Evolutionary conservation across 768 basidiomycete genomes (phyloP).

Genomic region (Kwoniella sp.): DNA sequence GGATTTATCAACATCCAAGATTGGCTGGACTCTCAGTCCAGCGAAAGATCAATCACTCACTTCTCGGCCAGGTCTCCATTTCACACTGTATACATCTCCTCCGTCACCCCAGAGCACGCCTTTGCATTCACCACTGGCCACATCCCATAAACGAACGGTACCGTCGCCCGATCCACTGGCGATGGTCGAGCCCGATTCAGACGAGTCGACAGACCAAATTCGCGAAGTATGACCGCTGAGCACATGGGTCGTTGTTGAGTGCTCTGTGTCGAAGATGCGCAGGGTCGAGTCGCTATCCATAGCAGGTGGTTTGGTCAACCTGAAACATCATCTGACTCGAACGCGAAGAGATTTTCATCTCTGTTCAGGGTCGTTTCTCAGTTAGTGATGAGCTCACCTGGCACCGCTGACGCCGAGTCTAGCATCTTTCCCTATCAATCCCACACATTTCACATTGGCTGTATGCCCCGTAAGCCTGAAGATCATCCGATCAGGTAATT

Average conservation of each 20-base stretch:
- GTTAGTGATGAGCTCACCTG: slow-evolving; percentile 24
- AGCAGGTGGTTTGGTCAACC: no score
- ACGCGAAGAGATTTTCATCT: no score
- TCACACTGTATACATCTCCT: slow-evolving; percentile 53
- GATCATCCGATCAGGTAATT: slow-evolving; percentile 34
- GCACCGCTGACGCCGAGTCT: slow-evolving; percentile 46
- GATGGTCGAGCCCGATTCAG: slow-evolving; percentile 14
- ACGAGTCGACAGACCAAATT: slow-evolving; percentile 46
- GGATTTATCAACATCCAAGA: no score
- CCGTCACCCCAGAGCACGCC: slow-evolving; percentile 39
- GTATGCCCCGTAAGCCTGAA: slow-evolving; percentile 34
- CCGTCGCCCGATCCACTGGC: slow-evolving; percentile 51
- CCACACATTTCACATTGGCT: slow-evolving; percentile 51
- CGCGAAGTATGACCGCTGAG: slow-evolving; percentile 48
- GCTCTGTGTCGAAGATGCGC: slow-evolving; percentile 39
- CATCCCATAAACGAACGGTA: slow-evolving; percentile 48
- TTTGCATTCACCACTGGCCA: slow-evolving; percentile 20
- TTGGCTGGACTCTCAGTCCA: no score
- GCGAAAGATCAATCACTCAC: no score
- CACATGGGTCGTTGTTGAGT: slow-evolving; percentile 23
- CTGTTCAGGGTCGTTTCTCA: no score
- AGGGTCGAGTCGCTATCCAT: slow-evolving; percentile 47
- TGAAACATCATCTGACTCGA: no score
- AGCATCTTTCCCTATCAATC: slow-evolving; percentile 31
- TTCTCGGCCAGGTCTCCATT: slow-evolving; percentile 42